Evolutionary conservation across 306 rosid genomes (phyloP).

Genomic region (Rosa lucieae): DNA sequence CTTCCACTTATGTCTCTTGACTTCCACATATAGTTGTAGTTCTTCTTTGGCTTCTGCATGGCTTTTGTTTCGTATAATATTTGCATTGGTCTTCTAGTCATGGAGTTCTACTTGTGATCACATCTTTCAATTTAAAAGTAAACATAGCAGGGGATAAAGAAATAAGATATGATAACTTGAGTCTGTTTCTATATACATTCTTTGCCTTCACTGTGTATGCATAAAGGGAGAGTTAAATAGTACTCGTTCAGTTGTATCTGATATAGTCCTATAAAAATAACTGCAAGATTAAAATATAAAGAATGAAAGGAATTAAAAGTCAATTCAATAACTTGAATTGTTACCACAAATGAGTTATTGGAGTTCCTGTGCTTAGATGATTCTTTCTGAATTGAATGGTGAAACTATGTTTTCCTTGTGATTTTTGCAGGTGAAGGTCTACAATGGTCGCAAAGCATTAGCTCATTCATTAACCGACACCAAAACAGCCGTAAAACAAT

Average conservation of each 20-base stretch:
- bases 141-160: not conserved
- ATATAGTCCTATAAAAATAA: not conserved
- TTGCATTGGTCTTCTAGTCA: not conserved
- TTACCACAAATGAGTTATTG: not conserved
- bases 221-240: not conserved
- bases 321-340: not conserved
- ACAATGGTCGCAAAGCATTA: conserved; percentile 75
- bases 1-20: conserved; percentile 4
- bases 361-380: not conserved
- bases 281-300: not conserved
- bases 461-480: conserved; percentile 86
- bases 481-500: conserved; percentile 84
- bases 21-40: not conserved
- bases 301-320: not conserved
- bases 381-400: not conserved
- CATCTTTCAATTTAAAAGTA: not conserved
- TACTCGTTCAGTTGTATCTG: not conserved
- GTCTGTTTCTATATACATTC: conserved; percentile 10
- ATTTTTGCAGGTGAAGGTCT: conserved; percentile 71
- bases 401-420: not conserved
- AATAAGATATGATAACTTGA: not conserved
- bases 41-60: not conserved
- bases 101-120: conserved; percentile 8
- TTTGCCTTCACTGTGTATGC: not conserved
- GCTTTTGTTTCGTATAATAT: not conserved